A percentile compares a stretch with the other conserved stretches of the same genome.
Evolutionary conservation across 805 yeast genomes (phyloP).

Genomic region (Ogataea parapolymorpha): DNA sequence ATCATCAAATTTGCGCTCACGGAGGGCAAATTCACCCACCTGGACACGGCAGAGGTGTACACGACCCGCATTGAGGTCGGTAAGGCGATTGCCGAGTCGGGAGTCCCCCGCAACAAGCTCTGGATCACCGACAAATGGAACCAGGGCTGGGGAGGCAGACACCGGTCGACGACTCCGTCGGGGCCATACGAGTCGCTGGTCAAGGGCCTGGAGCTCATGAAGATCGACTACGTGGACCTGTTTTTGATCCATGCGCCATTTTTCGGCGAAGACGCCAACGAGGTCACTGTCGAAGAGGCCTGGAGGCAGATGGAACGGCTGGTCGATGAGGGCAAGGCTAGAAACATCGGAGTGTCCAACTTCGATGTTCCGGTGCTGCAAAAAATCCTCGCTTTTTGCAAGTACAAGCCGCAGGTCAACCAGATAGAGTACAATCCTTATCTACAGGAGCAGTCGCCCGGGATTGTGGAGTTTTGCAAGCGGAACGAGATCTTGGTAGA

Average conservation of each 20-base stretch:
- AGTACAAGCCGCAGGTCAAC: conserved; percentile 54
- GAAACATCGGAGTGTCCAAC: conserved; percentile 60
- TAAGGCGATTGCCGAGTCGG: conserved; percentile 44
- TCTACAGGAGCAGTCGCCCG: conserved; percentile 60
- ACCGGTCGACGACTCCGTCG: conserved; percentile 16
- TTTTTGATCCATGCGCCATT: conserved; percentile 62
- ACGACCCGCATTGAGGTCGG: conserved; percentile 60
- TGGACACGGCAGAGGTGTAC: conserved; percentile 70
- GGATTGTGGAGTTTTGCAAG: conserved; percentile 48
- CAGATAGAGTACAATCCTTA: conserved; percentile 71
- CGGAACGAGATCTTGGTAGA: conserved; percentile 51
- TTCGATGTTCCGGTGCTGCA: conserved; percentile 48
- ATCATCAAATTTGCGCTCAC: conserved; percentile 46
- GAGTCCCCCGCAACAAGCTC: conserved; percentile 43
- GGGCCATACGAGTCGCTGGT: conserved; percentile 50
- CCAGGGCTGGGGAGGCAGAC: conserved; percentile 35
- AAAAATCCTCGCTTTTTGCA: conserved; percentile 38
- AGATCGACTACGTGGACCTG: conserved; percentile 54
- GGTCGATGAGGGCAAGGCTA: conserved; percentile 42
- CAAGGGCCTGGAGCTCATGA: conserved; percentile 45
- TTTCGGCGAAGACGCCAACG: conserved; percentile 38
- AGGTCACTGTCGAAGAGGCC: conserved; percentile 48
- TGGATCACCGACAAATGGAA: conserved; percentile 62
- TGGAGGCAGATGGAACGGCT: conserved; percentile 45
- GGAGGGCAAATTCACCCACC: conserved; percentile 48